Evolutionary conservation across 352 stramenopile species (phyloP).

Genomic region (Phytophthora ohioensis): DNA sequence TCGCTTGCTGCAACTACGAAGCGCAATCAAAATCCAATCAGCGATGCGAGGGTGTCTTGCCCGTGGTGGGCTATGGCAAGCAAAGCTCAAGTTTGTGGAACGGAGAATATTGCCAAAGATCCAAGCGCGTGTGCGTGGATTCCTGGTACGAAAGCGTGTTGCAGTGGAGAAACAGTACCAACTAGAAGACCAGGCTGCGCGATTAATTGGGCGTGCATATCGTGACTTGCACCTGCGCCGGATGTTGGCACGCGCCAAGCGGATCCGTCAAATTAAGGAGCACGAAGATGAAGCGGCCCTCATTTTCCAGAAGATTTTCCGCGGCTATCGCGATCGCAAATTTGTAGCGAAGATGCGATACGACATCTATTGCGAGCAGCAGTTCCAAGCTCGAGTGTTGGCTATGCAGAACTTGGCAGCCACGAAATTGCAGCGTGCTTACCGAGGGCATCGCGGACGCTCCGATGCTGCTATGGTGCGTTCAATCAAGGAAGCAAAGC

Average conservation of each 20-base stretch:
- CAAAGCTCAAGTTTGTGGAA: constrained; percentile 77
- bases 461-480: constrained; percentile 57
- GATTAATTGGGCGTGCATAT: constrained; percentile 57
- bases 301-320: constrained; percentile 82
- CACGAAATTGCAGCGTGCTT: constrained; percentile 78
- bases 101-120: constrained; percentile 72
- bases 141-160: constrained; percentile 66
- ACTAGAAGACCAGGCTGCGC: constrained; percentile 45
- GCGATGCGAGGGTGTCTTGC: constrained; percentile 83
- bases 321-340: constrained; percentile 65
- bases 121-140: constrained; percentile 85
- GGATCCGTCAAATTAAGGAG: constrained; percentile 60
- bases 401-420: constrained; percentile 70
- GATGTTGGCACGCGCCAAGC: constrained; percentile 55
- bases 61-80: constrained; percentile 74
- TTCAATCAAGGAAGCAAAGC: constrained; percentile 56
- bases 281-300: constrained; percentile 69
- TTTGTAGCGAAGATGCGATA: constrained; percentile 56
- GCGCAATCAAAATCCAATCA: constrained; percentile 81
- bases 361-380: constrained; percentile 47
- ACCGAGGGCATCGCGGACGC: constrained; percentile 68
- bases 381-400: constrained; percentile 61
- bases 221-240: constrained; percentile 62
- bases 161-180: constrained; percentile 35
- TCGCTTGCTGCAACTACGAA: constrained; percentile 48